phyloP scores from a whole-genome alignment of 2,329 filamentous ascomycete genomes.

The Fusarium papillatum region DNA sequence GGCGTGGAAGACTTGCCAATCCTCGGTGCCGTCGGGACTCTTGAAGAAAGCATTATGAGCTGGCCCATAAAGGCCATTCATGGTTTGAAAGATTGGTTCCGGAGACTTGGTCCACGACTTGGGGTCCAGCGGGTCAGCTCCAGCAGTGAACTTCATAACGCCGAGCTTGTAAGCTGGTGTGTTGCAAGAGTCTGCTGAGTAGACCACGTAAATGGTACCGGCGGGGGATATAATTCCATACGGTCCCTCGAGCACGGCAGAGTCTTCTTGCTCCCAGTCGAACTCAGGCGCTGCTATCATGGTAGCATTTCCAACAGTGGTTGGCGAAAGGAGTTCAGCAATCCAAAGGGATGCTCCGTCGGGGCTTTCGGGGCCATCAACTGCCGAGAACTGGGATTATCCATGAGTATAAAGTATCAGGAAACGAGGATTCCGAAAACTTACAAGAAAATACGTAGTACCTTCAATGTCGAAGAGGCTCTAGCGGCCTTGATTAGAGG shows the following conservation, averaged over 20 bases:
- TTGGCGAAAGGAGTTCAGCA: neutral
- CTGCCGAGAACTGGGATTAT: neutral
- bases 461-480: neutral
- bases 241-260: neutral
- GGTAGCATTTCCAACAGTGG: neutral
- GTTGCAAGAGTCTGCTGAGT: neutral
- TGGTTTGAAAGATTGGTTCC: neutral
- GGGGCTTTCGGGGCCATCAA: neutral
- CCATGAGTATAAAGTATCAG: neutral
- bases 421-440: neutral
- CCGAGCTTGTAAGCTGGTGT: conserved; percentile 2
- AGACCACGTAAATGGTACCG: neutral
- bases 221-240: neutral
- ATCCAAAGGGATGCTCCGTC: conserved; percentile 8
- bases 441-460: neutral
- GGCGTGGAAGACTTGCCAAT: conserved; percentile 5
- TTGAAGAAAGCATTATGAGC: conserved; percentile 6
- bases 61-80: neutral
- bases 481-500: neutral
- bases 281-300: conserved; percentile 1
- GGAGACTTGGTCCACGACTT: neutral
- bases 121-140: neutral
- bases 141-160: neutral
- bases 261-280: conserved; percentile 4
- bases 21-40: conserved; percentile 1